Percentiles rank a stretch among this genome's conserved stretches.
Conservation (phyloP, 257 asterid genomes). For the Penstemon eatonii region DNA sequence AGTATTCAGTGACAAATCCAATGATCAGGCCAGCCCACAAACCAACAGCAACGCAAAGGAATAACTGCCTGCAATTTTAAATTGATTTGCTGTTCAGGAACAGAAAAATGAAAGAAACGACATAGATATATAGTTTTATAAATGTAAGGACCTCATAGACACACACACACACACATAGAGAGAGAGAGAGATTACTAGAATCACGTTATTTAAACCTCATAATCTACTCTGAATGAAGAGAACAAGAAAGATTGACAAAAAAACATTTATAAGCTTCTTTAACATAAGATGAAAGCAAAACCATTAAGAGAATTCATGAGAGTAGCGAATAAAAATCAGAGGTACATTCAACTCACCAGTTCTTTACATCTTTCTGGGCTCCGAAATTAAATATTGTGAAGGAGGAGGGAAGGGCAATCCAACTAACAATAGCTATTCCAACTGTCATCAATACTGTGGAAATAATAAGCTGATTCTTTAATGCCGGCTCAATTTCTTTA, state of each 20-base stretch:
- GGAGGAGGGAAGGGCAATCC: slow-evolving; percentile 46
- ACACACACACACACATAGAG: neutral
- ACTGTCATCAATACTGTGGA: slow-evolving; percentile 54
- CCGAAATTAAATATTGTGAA: slow-evolving; percentile 58
- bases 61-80: slow-evolving; percentile 48
- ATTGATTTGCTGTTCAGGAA: slow-evolving; percentile 8
- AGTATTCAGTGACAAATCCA: slow-evolving; percentile 57
- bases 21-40: slow-evolving; percentile 65
- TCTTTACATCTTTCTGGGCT: slow-evolving; percentile 40
- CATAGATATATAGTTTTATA: neutral
- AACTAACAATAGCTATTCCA: slow-evolving; percentile 50
- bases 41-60: slow-evolving; percentile 58
- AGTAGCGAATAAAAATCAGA: slow-evolving; percentile 1
- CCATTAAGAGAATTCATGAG: neutral
- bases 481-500: slow-evolving; percentile 53
- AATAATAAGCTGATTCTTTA: slow-evolving; percentile 58
- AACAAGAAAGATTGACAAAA: neutral
- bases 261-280: neutral
- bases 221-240: neutral
- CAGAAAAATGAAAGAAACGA: slow-evolving; percentile 6
- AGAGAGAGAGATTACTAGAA: neutral
- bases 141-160: neutral
- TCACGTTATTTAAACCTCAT: neutral
- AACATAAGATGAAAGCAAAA: neutral
- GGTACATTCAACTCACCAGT: slow-evolving; percentile 37